A percentile compares a stretch with the other conserved stretches of the same genome.
Evolutionary conservation across 2,329 filamentous ascomycete species (phyloP).

Genomic region (Cadophora sp.): DNA sequence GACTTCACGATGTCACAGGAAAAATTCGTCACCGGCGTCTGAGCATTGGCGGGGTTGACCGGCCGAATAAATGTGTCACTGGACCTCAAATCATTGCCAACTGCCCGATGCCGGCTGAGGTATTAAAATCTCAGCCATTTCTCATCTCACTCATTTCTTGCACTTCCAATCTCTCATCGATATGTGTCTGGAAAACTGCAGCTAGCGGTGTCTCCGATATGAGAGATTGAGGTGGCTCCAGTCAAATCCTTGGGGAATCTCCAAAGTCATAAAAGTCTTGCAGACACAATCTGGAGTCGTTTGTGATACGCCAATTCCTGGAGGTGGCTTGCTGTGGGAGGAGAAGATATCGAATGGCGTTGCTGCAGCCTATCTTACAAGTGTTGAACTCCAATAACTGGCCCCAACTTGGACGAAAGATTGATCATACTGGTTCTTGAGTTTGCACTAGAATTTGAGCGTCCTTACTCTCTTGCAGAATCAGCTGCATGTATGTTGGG

Average conservation of each 20-base stretch:
- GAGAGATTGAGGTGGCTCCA: background rate
- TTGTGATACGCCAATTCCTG: slow-evolving; percentile 7
- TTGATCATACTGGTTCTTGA: background rate
- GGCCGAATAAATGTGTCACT: slow-evolving; percentile 2
- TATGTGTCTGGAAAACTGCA: background rate
- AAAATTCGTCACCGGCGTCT: background rate
- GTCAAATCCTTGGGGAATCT: background rate
- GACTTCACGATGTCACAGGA: background rate
- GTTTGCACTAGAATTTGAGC: background rate
- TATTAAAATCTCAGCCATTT: slow-evolving; percentile 10
- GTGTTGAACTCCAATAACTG: background rate
- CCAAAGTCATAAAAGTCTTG: background rate
- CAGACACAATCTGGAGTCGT: background rate
- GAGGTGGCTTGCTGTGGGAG: background rate
- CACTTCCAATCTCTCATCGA: background rate
- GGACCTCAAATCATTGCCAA: background rate
- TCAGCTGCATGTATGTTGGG: background rate
- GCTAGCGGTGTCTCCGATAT: slow-evolving; percentile 8
- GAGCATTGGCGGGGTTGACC: background rate
- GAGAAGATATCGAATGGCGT: slow-evolving; percentile 1
- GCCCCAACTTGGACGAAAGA: background rate
- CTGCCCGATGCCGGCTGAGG: slow-evolving; percentile 14
- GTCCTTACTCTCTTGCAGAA: no score
- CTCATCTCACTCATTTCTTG: background rate
- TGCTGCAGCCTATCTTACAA: background rate